phyloP scores from a whole-genome alignment of 805 yeast species.

The Suhomyces emberorum region DNA sequence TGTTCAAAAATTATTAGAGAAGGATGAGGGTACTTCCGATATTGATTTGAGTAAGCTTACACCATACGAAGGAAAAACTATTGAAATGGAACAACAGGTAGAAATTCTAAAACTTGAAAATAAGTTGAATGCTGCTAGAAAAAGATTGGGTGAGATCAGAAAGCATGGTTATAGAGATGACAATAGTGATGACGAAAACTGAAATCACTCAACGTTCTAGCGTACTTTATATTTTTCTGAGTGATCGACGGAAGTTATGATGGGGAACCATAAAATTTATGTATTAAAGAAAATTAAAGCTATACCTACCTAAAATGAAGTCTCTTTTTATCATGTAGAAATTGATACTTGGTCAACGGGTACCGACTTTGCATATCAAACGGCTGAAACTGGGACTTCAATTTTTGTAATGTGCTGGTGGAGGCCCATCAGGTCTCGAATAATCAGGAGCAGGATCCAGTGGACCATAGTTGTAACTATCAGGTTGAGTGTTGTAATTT shows the following conservation, averaged over 20 bases:
- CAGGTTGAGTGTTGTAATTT: conserved; percentile 3
- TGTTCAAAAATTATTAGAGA: conserved; percentile 58
- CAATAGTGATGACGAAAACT: conserved; percentile 49
- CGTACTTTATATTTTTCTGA: too few relatives aligned
- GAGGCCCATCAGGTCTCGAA: conserved; percentile 16
- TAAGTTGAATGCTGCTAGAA: conserved; percentile 66
- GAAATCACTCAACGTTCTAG: too few relatives aligned
- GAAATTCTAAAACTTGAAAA: conserved; percentile 82
- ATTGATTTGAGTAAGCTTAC: conserved; percentile 67
- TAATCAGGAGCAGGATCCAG: conserved; percentile 8
- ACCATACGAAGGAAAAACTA: conserved; percentile 77
- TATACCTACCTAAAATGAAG: too few relatives aligned
- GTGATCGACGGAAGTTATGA: too few relatives aligned
- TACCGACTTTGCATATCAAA: too few relatives aligned
- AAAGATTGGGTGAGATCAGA: conserved; percentile 80
- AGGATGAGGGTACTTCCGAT: conserved; percentile 33
- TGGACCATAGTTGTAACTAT: conserved; percentile 4
- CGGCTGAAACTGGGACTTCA: neutral
- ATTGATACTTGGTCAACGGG: too few relatives aligned
- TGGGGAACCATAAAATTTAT: too few relatives aligned
- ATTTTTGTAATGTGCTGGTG: conserved; percentile 13
- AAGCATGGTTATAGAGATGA: conserved; percentile 72
- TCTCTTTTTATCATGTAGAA: too few relatives aligned
- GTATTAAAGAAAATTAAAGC: too few relatives aligned
- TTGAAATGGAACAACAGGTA: conserved; percentile 91